Base-by-base conservation (phyloP, 148 eudicot genomes). In the Cornus suecica region DNA sequence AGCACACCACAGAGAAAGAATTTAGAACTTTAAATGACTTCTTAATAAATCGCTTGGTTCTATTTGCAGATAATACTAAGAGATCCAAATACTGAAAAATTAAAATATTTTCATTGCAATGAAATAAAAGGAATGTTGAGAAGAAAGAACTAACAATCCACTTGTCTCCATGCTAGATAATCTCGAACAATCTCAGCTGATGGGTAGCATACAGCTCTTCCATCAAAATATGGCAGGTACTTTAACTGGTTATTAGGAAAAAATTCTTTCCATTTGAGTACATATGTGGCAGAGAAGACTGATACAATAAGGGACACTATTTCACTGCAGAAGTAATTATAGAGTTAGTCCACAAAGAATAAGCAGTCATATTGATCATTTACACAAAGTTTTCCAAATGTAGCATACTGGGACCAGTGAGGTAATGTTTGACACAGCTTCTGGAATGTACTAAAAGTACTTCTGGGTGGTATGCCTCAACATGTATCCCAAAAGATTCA, bases 161-260 rank as follows among this genome's bases (percentile, higher is more conserved):
- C 97, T 88, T 95, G 97, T 87, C 97, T 89, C 99, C 99, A 95
- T 66, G 94, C 85, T 34, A 95, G 74, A 76, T 95, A 95, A 86
- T 91, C 96, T 68, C 66, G 81, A 76, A 95, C 87, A 86, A 92
- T 93, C 82, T 84, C 77, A 34, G 74, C 27, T 64, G 97, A 88
- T 34, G 99, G 94, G 76, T 90, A 95, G 84, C 97, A 93, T 76
- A 92, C 91, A 75, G 94, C 93, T 37, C 93, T 87, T 30, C 92
- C 99, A 86, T 95, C 97, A 84, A 92, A 95, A 76, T 80, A 87
- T n/a, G 99, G 97, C 62, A 86, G 66, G 79, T 78, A 72, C 66
- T 76, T 88, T 83, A 95, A 81, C 78, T 89, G 90, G 69, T 77
- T 91, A 20, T 80, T 69, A 5, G 97, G 90, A 75, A 95, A 92